A percentile compares a stretch with the other conserved stretches of the same genome.
Conservation (phyloP, 2,329 filamentous ascomycete genomes). For the Fusarium keratoplasticum region DNA sequence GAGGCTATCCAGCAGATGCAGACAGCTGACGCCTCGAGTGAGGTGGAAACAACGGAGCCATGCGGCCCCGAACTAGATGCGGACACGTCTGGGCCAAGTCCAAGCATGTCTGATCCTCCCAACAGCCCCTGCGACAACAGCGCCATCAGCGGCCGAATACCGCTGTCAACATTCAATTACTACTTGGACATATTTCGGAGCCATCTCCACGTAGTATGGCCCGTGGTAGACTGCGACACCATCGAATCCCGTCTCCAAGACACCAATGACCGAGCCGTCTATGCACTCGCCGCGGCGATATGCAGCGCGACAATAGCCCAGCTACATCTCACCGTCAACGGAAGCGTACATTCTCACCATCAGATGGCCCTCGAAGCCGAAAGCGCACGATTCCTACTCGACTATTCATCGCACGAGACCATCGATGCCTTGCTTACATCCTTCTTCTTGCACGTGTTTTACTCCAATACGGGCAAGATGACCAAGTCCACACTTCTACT, state of each 20-base stretch:
- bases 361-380: slow-evolving; percentile 10
- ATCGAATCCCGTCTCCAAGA: slow-evolving; percentile 1
- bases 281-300: slow-evolving; percentile 15
- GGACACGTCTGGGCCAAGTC: not conserved
- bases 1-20: slow-evolving; percentile 16
- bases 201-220: slow-evolving; percentile 17
- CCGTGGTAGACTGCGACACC: slow-evolving; percentile 2
- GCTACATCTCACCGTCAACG: slow-evolving; percentile 7
- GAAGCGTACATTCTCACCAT: not conserved
- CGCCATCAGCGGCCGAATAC: not conserved
- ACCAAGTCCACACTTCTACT: slow-evolving; percentile 20
- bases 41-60: not conserved
- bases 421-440: slow-evolving; percentile 14
- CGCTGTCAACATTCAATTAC: slow-evolving; percentile 7
- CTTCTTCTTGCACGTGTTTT: slow-evolving; percentile 27
- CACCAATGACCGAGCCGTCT: slow-evolving; percentile 6
- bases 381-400: slow-evolving; percentile 15
- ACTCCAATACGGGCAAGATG: slow-evolving; percentile 13
- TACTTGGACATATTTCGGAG: slow-evolving; percentile 16
- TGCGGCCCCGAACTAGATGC: not conserved
- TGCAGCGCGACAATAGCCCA: slow-evolving; percentile 23
- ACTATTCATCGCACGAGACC: slow-evolving; percentile 11
- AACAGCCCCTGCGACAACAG: not conserved
- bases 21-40: not conserved
- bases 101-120: not conserved